Evolutionary conservation across 495 filamentous ascomycete genomes (phyloP), one percentile per base, ranked within the genome.

Genomic region (Penicillium egyptiacum): DNA sequence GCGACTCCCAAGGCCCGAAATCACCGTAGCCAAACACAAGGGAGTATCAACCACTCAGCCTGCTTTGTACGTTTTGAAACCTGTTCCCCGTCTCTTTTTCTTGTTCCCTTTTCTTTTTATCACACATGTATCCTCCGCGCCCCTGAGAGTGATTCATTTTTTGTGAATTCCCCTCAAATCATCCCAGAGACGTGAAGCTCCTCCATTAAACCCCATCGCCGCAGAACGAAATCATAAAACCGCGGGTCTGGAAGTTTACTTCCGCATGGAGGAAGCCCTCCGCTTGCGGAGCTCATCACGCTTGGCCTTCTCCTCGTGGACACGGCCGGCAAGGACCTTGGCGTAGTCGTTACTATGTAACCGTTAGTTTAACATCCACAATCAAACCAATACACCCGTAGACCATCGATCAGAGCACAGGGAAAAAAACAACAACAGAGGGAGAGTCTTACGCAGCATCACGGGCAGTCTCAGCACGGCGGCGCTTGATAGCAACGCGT

Each of bases 401-500:
- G 39, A 50, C 22, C 5, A 20, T 67, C 57, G 45, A 67, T 59
- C 33, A 37, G 23, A 30, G 14, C 50, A 30, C 7, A 20, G 2
- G 11, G 3, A n/a, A n/a, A n/a, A n/a, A n/a, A n/a, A n/a, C n/a
- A 35, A 22, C 9, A 50, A 52, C 20, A 14, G 22, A 22, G 40
- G 50, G 26, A 35, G 26, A 35, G 66, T 87, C 92, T 70, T 95
- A 98, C 94, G 94, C 95, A 83, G 94, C 94, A 79, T 98, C 95
- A 83, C 95, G 96, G 75, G 88, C 84, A 76, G 90, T 85, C 83
- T 97, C 95, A 67, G 91, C 78, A 73, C 88, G 87, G 73, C 95
- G 92, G 77, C 92, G 91, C 92, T 98, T 98, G 78, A 98, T 86
- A 68, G 94, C 93, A 67, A 93, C 83, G 67, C 90, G 83, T 81